These are phyloP conservation scores for Platismatia glauca DNA, from an alignment of 495 filamentous ascomycete genomes.

Conservation along the genomic window DNA sequence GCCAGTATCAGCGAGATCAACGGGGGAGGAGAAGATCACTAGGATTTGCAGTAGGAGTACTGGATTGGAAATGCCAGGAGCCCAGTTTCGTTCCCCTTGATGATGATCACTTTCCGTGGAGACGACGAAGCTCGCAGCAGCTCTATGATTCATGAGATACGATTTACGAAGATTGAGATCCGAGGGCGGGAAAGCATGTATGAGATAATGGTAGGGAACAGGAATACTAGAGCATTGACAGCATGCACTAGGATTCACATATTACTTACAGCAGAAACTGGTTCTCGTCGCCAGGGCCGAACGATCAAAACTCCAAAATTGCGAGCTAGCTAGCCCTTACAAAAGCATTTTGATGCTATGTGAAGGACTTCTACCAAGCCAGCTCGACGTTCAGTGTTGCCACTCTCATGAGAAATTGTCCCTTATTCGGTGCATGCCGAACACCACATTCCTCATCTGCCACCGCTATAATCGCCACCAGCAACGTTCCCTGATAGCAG, in stretches of 20 bases:
- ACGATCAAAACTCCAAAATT: not conserved
- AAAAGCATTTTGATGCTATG: not conserved
- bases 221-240: not conserved
- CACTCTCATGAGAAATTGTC: not conserved
- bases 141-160: not conserved
- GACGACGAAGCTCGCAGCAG: not conserved
- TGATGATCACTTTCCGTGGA: not conserved
- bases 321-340: not conserved
- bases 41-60: not conserved
- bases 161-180: not conserved
- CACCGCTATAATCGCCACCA: too few relatives aligned
- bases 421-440: not conserved
- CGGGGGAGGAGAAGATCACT: not conserved
- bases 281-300: not conserved
- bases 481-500: too few relatives aligned
- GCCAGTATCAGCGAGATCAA: constrained; percentile 16
- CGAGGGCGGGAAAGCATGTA: not conserved
- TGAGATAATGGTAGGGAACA: not conserved
- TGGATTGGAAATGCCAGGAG: not conserved
- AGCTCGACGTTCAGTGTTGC: not conserved
- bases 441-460: too few relatives aligned
- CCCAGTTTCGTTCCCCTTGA: not conserved
- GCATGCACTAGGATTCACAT: not conserved
- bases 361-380: not conserved
- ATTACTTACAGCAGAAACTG: not conserved